A percentile compares a stretch with the other conserved stretches of the same genome.
Evolutionary conservation across 805 yeast genomes (phyloP).

Genomic region (Wickerhamiella allomyrinae): DNA sequence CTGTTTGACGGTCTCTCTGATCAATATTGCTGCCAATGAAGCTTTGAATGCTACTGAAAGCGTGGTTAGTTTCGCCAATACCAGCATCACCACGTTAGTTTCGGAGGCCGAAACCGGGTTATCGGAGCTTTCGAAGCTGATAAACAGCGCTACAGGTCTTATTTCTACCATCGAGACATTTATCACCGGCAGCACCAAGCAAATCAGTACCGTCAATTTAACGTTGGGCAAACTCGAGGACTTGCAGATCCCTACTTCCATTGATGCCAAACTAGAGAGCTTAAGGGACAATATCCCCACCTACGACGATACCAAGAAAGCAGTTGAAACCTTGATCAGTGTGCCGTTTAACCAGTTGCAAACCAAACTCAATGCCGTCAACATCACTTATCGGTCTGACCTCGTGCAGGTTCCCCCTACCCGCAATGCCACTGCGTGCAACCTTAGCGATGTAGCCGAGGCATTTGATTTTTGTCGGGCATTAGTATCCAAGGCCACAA

Average conservation of each 20-base stretch:
- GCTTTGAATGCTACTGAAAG: slow-evolving; percentile 62
- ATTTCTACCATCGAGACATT: slow-evolving; percentile 40
- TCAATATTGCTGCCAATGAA: slow-evolving; percentile 56
- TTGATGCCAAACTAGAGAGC: slow-evolving; percentile 41
- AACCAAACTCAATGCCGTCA: slow-evolving; percentile 22
- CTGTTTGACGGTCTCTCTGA: slow-evolving; percentile 61
- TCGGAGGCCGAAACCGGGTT: slow-evolving; percentile 54
- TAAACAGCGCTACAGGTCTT: slow-evolving; percentile 42
- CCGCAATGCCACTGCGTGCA: slow-evolving; percentile 3
- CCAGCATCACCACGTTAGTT: slow-evolving; percentile 39
- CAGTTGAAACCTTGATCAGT: slow-evolving; percentile 39
- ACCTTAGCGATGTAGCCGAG: background rate
- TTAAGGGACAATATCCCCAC: slow-evolving; percentile 45
- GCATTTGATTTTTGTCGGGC: slow-evolving; percentile 2
- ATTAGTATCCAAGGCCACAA: background rate
- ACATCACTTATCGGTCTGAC: slow-evolving; percentile 1
- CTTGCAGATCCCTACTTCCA: slow-evolving; percentile 49
- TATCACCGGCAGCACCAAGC: slow-evolving; percentile 35
- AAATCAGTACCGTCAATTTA: slow-evolving; percentile 39
- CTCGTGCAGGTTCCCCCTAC: background rate
- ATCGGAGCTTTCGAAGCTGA: slow-evolving; percentile 38
- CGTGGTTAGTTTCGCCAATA: slow-evolving; percentile 46
- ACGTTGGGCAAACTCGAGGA: slow-evolving; percentile 42
- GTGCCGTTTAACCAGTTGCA: slow-evolving; percentile 45
- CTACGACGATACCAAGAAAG: slow-evolving; percentile 48